Percentiles rank a stretch among this genome's conserved stretches.
phyloP scores from a whole-genome alignment of 768 basidiomycete genomes.

The Solioccasus polychromus region DNA sequence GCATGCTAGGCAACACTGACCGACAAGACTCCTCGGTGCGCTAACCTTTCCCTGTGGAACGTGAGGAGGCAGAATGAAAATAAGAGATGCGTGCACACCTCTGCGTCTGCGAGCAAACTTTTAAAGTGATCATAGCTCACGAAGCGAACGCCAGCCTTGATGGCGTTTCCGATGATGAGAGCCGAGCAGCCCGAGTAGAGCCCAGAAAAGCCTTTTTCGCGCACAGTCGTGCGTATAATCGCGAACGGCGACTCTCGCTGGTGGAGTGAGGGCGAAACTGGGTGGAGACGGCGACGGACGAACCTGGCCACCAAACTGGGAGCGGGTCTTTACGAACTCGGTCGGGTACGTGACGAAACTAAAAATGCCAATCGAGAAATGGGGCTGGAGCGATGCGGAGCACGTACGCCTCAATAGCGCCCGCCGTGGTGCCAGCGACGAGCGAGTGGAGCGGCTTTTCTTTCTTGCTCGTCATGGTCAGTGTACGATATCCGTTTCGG shows the following conservation, averaged over 20 bases:
- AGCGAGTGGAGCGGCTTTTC: slow-evolving; percentile 87
- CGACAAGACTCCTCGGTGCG: slow-evolving; percentile 79
- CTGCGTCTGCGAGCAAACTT: slow-evolving; percentile 69
- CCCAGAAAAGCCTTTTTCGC: slow-evolving; percentile 72
- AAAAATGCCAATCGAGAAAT: slow-evolving; percentile 32
- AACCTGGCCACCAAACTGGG: slow-evolving; percentile 85
- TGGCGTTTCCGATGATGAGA: slow-evolving; percentile 84
- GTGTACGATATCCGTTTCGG: no score
- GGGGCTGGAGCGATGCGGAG: background rate
- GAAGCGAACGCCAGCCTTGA: slow-evolving; percentile 96
- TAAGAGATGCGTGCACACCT: slow-evolving; percentile 48
- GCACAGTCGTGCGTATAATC: slow-evolving; percentile 73
- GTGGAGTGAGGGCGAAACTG: background rate
- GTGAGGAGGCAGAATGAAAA: background rate
- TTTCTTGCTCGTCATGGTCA: slow-evolving; percentile 49
- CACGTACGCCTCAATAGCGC: slow-evolving; percentile 87
- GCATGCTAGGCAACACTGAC: slow-evolving; percentile 35
- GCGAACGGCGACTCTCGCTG: slow-evolving; percentile 68
- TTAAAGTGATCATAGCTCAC: slow-evolving; percentile 95
- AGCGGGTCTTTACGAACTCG: slow-evolving; percentile 91
- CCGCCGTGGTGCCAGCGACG: slow-evolving; percentile 88
- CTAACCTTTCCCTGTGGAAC: slow-evolving; percentile 79
- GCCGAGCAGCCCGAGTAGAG: slow-evolving; percentile 94
- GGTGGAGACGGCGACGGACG: slow-evolving; percentile 5
- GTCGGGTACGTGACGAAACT: slow-evolving; percentile 84